Conservation (phyloP, 495 filamentous ascomycete species). For the Penicillium samsonianum region DNA sequence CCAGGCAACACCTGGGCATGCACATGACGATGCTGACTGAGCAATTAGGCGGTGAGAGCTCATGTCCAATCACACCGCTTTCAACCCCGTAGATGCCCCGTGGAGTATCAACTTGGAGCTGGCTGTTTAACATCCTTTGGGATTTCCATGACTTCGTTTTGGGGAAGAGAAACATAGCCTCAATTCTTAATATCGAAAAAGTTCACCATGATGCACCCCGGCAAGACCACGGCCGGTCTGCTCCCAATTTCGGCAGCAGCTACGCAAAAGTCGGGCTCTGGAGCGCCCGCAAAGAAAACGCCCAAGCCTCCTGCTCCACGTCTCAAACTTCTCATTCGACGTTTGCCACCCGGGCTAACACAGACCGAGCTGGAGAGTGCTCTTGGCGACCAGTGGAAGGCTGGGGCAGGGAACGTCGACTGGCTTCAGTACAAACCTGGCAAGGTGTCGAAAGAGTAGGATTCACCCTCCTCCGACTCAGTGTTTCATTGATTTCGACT, state of each 20-base stretch:
- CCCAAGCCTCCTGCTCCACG: constrained; percentile 62
- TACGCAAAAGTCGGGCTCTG: constrained; percentile 57
- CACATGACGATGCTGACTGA: background rate
- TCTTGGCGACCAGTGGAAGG: constrained; percentile 82
- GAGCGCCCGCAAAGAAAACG: constrained; percentile 41
- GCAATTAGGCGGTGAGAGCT: background rate
- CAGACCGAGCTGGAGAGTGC: constrained; percentile 71
- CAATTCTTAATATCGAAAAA: background rate
- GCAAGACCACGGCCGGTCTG: constrained; percentile 55
- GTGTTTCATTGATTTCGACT: constrained; percentile 18
- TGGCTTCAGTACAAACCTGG: constrained; percentile 78
- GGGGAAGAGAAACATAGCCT: background rate
- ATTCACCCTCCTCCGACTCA: background rate
- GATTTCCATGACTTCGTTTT: background rate
- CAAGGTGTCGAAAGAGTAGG: constrained; percentile 84
- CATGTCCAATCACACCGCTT: background rate
- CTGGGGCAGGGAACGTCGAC: constrained; percentile 76
- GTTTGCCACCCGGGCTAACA: constrained; percentile 83
- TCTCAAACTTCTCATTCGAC: constrained; percentile 81
- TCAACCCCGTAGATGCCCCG: background rate
- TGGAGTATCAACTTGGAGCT: background rate
- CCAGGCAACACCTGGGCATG: too few species aligned
- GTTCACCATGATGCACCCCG: constrained; percentile 37
- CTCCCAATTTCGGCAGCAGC: constrained; percentile 59
- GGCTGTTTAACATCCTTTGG: background rate